phyloP scores from a whole-genome alignment of 2,329 filamentous ascomycete species.

The Diaporthe eres region DNA sequence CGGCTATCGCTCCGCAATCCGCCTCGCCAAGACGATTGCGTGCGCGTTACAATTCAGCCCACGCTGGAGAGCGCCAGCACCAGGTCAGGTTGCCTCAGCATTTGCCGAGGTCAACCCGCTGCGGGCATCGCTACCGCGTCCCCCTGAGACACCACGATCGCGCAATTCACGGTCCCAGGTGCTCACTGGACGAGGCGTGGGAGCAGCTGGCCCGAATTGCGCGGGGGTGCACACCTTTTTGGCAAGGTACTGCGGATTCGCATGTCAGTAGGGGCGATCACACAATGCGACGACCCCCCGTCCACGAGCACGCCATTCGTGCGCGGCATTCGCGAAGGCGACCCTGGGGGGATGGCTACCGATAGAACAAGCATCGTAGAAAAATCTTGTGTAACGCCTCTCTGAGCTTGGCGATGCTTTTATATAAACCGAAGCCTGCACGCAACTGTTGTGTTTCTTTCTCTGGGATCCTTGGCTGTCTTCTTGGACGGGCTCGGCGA shows the following conservation, averaged over 20 bases:
- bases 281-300: slow-evolving; percentile 26
- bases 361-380: slow-evolving; percentile 1
- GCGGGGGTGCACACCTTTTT: slow-evolving; percentile 25
- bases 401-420: slow-evolving; percentile 1
- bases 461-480: not conserved
- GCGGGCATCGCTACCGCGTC: not conserved
- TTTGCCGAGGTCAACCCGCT: slow-evolving; percentile 7
- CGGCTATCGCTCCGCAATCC: slow-evolving; percentile 4
- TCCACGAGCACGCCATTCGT: slow-evolving; percentile 32
- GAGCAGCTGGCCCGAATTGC: not conserved
- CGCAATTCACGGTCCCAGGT: not conserved
- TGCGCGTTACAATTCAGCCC: slow-evolving; percentile 16
- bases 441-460: not conserved
- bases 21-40: slow-evolving; percentile 23
- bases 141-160: slow-evolving; percentile 15
- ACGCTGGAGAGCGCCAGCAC: not conserved
- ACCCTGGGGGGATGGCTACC: not conserved
- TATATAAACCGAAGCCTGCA: not conserved
- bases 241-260: not conserved
- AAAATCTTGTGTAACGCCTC: not conserved
- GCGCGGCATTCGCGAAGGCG: slow-evolving; percentile 11
- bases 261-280: slow-evolving; percentile 18
- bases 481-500: not conserved
- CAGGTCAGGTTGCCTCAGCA: not conserved
- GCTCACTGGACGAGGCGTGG: slow-evolving; percentile 1